phyloP scores from a whole-genome alignment of 768 basidiomycete genomes.

The Ramaria sp. region DNA sequence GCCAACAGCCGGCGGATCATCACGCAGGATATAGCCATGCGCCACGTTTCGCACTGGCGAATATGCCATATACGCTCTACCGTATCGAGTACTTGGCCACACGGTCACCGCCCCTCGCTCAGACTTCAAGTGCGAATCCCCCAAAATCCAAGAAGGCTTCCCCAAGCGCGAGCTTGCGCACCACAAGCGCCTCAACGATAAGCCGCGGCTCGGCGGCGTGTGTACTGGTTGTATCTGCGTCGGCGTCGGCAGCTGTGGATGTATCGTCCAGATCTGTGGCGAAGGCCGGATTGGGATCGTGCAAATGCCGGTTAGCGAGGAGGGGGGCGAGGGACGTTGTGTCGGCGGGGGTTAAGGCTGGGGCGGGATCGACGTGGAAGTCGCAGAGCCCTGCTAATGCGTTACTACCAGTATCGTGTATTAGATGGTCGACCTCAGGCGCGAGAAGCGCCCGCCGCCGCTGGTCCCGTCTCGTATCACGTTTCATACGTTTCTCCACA shows the following conservation, averaged over 20 bases:
- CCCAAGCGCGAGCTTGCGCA: slow-evolving; percentile 64
- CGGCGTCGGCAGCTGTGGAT: slow-evolving; percentile 16
- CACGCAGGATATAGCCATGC: too few relatives aligned
- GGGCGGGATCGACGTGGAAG: background rate
- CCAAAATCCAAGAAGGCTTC: slow-evolving; percentile 73
- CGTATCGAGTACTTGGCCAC: too few relatives aligned
- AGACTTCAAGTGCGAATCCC: slow-evolving; percentile 33
- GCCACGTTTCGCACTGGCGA: too few relatives aligned
- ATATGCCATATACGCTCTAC: too few relatives aligned
- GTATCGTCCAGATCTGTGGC: slow-evolving; percentile 13
- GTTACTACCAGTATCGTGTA: background rate
- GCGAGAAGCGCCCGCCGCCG: slow-evolving; percentile 20
- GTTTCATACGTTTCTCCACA: slow-evolving; percentile 30
- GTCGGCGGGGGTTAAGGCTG: background rate
- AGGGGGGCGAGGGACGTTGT: background rate
- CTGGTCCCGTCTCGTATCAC: slow-evolving; percentile 44
- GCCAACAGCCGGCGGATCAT: too few relatives aligned
- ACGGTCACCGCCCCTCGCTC: background rate
- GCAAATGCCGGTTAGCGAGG: background rate
- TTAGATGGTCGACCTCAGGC: slow-evolving; percentile 8
- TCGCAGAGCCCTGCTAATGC: background rate
- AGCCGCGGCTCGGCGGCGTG: slow-evolving; percentile 33
- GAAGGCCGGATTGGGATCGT: background rate
- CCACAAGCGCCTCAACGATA: slow-evolving; percentile 74
- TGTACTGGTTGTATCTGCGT: background rate